Base-by-base conservation (phyloP, 2,329 filamentous ascomycete genomes). In the Myriosclerotinia curreyana region DNA sequence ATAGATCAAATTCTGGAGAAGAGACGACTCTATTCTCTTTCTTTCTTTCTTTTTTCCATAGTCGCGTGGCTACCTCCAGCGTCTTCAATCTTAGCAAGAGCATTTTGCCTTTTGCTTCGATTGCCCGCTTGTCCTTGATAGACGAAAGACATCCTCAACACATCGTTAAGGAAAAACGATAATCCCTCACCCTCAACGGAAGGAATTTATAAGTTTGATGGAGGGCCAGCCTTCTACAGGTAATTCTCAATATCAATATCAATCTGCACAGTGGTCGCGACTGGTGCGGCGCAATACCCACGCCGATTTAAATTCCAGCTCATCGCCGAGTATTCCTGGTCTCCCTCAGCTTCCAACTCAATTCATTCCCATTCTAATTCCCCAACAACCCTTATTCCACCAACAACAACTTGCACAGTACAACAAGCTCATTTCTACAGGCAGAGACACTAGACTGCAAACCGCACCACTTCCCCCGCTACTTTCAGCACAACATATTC, bases 361-460 rank as follows among this genome's bases (percentile, higher is more conserved):
- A 68, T 77, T 85, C 65, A 77, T 84, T 36, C 84, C 84, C 44
- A 80, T 85, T 67, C 77, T 86, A 70, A 69, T 86, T 65, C 83
- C 83, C 20, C 84, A 86, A 67, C 83, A 86, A 68, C 78, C 81
- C 42, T 83, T 80, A 50, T 77, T 83, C 68, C 85, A 86, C 75
- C 83, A 87, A 72, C 83, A 83, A 62, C 84, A 86, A 75, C 81
- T 88, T 64, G 79, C 84, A 60, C 81, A 86, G 70, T 88, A 88
- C 79, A 88, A 87, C 75, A 83, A 82, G 72, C 83, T 88, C 73
- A 81, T 88, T 69, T 83, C 84, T 61, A 81, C 83, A 66, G 77
- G 76, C 38, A 69, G 71, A 66, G 66, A 64, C 17, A 82, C 82
- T 70, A 82, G 83, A 71, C 76, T 86, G 65, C 83, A 85, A 72